Base-by-base conservation (phyloP, 768 basidiomycete genomes). In the Mycena venus region DNA sequence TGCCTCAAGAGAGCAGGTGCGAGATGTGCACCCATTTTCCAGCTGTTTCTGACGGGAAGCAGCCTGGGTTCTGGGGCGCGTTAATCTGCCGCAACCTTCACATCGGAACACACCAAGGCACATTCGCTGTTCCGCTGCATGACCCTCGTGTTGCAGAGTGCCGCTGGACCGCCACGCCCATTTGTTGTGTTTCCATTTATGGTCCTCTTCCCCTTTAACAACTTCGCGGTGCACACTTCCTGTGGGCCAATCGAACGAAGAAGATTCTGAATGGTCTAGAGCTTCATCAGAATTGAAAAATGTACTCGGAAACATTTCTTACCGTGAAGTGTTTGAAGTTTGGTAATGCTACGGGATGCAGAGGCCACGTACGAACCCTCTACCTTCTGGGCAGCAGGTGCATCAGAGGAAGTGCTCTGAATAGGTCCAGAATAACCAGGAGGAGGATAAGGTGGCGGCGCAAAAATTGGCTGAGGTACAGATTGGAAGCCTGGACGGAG, bases 131-230 rank as follows among this genome's bases (percentile, higher is more conserved):
- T 63, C 62, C 11, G 62, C 62, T 8, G 14, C 25, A 32, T 63
- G 25, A 17, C 40, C 29, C 17, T 49, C 10, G 27, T 63, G 25
- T 23, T 47, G 40, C 15, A 31, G 25, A 6, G 62, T 44, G 27
- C 62, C 62, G 25, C 15, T 63, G 9, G 62, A 63, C 4, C 62
- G 40, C 62, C 62, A 63, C 21, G 32, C 62, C 62, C 62, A 63
- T 21, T 63, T 25, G 62, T 44, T 63, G 17, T 63, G 27, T 29
- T 49, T 65, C 63, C 63, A 65, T 34, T 65, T 65, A 10, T 29
- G 61, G 4, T 44, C 61, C 25, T 62, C 23, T 4, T 27, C 25
- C n/a, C 61, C 25, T 44, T 40, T 27, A 25, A 62, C 14, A 27
- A 14, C 19, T 44, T 62, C 61, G 38, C 61, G 61, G n/a, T 40